Conservation (phyloP, 257 asterid genomes). For the Rhazya stricta region DNA sequence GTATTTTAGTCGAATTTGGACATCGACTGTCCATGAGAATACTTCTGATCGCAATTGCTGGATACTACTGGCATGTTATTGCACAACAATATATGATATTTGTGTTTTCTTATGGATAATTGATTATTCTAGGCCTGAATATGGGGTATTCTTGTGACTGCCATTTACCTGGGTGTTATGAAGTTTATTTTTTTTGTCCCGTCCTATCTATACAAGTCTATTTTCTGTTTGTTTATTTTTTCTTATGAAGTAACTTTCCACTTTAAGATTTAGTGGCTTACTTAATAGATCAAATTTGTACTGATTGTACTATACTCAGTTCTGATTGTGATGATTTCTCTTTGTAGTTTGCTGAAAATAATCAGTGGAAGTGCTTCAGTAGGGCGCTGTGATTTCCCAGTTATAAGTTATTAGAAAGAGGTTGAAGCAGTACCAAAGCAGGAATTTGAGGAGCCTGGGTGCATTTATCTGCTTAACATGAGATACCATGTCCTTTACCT, state of each 20-base stretch:
- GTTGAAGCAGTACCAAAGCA: background rate
- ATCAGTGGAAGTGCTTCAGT: background rate
- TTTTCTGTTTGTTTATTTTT: background rate
- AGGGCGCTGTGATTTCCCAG: background rate
- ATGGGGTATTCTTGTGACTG: background rate
- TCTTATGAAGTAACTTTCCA: conserved; percentile 2
- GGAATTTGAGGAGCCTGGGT: background rate
- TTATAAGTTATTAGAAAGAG: background rate
- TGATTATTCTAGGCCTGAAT: too few relatives aligned
- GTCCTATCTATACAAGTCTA: background rate
- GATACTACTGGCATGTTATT: background rate
- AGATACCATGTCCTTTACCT: background rate
- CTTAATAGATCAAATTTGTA: background rate
- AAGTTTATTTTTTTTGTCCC: background rate
- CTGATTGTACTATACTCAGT: background rate
- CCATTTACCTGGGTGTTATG: background rate
- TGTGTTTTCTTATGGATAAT: background rate
- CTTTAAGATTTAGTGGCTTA: background rate
- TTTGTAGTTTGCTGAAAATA: conserved; percentile 3
- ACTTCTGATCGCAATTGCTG: background rate
- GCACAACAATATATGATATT: background rate
- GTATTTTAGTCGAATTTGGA: background rate
- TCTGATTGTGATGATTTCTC: background rate
- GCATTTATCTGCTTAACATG: background rate
- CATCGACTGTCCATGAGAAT: background rate